Evolutionary conservation across 2,329 filamentous ascomycete species (phyloP).

Genomic region (Trichoderma atroviride): DNA sequence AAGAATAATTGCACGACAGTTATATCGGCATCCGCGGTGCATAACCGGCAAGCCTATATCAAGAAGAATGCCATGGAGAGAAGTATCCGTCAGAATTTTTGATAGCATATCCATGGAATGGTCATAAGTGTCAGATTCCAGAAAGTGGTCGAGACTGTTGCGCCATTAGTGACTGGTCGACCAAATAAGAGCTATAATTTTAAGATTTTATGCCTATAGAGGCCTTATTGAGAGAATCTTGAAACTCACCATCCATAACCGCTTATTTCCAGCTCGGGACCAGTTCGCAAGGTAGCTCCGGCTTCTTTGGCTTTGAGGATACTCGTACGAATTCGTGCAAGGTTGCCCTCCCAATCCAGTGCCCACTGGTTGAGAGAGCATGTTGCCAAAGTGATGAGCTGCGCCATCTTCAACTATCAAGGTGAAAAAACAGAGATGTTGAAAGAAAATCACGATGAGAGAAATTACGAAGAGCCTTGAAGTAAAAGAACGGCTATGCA

Average conservation of each 20-base stretch:
- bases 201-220: neutral
- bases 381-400: constrained; percentile 17
- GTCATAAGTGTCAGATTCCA: constrained; percentile 45
- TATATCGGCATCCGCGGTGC: constrained; percentile 35
- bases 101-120: constrained; percentile 40
- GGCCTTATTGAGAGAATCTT: neutral
- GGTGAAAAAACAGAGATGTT: no score
- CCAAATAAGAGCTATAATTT: neutral
- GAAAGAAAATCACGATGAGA: neutral
- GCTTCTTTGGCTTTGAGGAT: constrained; percentile 61
- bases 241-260: constrained; percentile 38
- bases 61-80: constrained; percentile 44
- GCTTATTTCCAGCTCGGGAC: constrained; percentile 56
- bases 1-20: constrained; percentile 32
- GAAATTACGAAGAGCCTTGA: neutral
- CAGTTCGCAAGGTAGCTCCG: constrained; percentile 64
- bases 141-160: constrained; percentile 63
- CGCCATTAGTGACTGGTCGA: neutral
- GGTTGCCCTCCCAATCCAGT: constrained; percentile 57
- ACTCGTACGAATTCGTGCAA: constrained; percentile 63
- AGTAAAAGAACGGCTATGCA: neutral
- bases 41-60: constrained; percentile 48
- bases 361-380: constrained; percentile 21
- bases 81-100: constrained; percentile 39
- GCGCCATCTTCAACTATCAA: constrained; percentile 1